Base-by-base conservation (phyloP, 495 filamentous ascomycete genomes). In the Penicillium roqueforti region DNA sequence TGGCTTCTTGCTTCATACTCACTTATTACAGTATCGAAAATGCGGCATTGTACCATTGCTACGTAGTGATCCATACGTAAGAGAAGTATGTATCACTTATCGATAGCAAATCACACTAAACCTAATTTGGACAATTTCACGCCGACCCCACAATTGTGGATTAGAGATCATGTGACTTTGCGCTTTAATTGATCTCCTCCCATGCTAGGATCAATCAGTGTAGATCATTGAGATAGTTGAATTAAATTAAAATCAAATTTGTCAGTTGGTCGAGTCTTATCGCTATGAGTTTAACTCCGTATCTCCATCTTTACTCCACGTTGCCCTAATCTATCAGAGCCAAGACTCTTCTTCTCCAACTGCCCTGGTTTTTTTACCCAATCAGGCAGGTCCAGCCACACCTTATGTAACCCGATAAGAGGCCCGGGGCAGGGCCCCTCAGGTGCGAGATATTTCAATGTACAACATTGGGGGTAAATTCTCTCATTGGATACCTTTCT, bases 371-470 rank as follows among this genome's bases (percentile, higher is more conserved):
- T 16, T 9, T 56, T 52, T 48, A n/a, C 62, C 62, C 8, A 44
- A 63, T 50, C 26, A 18, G 57, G 63, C 8, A 66, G 37, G 63
- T 66, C 42, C 63, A 65, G 1, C 62, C 59, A 47, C 19, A 34
- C 4, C 14, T 47, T 52, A 53, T 36, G 43, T 46, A 48, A 23
- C 28, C 31, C 40, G 56, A 65, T 56, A 57, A 59, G 56, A 57
- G 54, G 1, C 39, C 20, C 28, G 2, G 28, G 1, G 29, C 20
- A 18, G 2, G 28, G 28, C 10, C 32, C 7, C 16, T 8, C 11
- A 23, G n/a, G n/a, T 32, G 39, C 37, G 39, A 31, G 28, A 47
- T 54, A 52, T 38, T 59, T 61, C 61, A 62, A 44, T 50, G 44
- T 44, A 38, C n/a, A 45, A 20, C 45, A 38, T 41, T 28, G 16